Base-by-base conservation (phyloP, 2,329 filamentous ascomycete species). In the Penicillium sp. region DNA sequence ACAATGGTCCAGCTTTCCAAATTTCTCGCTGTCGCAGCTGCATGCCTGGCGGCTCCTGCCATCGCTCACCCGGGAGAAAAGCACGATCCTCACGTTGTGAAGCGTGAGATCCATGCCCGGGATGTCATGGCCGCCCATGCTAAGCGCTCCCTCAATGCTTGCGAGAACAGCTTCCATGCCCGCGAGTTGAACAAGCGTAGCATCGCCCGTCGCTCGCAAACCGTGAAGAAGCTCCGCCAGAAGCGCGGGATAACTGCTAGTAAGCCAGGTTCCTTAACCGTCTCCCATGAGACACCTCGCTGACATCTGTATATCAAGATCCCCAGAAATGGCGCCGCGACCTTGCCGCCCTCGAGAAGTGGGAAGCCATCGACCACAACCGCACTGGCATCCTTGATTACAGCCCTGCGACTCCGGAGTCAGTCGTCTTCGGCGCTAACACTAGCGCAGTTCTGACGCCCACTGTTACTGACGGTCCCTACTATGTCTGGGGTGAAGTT, bases 401-500 rank as follows among this genome's bases (percentile, higher is more conserved):
- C 43, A 57, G 55, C 14, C 53, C 61, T 13, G 67, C 69, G 50
- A 69, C 64, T 26, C 68, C 66, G 24, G 68, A 72, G 16, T 62
- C 62, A 11, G 55, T 55, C 8, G 60, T 78, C 53, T 78, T 78
- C 50, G 69, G 67, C 7, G 72, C 74, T 32, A 78, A 79, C 63
- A 77, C 74, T 10, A 75, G 72, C 62, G 78, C 75, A 55, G 72
- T 77, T 38, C 61, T 79, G 49, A 69, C 76, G 0, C 77, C 77
- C 0, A 76, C 77, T 34, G 66, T 76, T 56, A 76, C 75, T 10
- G 74, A 76, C 44, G 77, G 78, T 1, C 77, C 77, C 0, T 79
- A 79, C 67, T 79, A 76, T 58, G 76, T 78, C 38, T 72, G 69
- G 52, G 76, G 76, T 38, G 77, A 79, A 57, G 66, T 74, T 6